Evolutionary conservation across 306 rosid species (phyloP), one percentile per base, ranked within the genome.

Genomic region (Cotoneaster glaucophyllus): DNA sequence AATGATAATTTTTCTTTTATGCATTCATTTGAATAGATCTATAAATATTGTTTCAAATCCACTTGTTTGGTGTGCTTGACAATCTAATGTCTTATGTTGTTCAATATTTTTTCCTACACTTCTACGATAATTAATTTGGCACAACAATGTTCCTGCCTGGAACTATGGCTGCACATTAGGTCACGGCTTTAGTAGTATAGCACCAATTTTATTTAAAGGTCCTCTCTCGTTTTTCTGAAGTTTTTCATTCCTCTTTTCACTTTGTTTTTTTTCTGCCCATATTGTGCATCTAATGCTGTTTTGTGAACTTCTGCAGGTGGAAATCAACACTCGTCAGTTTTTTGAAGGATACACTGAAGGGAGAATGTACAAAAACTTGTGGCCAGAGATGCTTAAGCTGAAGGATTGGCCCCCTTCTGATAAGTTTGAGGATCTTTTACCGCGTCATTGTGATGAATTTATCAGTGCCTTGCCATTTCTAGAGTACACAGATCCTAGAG

Each of bases 381-480:
- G 98, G 98, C 98, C 98, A 17, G 98, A 90, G 85, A 93, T 93
- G 96, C 95, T 93, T 14, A 93, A 93, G 88, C 80, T 93, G 39
- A 93, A 93, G 83, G 98, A 93, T 73, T 93, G 98, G 98, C 98
- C 98, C 18, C 98, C 98, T 34, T 93, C 96, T 22, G 90, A 93
- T 71, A 89, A 82, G 77, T 93, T 90, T 82, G 98, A 93, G 78
- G 81, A 93, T 85, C 86, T 90, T 73, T 79, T 93, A 71, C 98
- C 98, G 15, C 98, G 98, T 71, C 98, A 93, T 71, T 90, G 95
- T 75, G 98, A 93, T 34, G 98, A 93, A 79, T 93, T 90, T 82
- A 89, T 93, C 26, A 62, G 90, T 19, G 86, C 69, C 72, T 82
- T 89, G 85, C 98, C 98, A 68, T 93, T 87, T 78, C 94, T 86